These are phyloP conservation scores for Claviceps paspali DNA, from an alignment of 2,329 filamentous ascomycete species.

Conservation along the genomic window DNA sequence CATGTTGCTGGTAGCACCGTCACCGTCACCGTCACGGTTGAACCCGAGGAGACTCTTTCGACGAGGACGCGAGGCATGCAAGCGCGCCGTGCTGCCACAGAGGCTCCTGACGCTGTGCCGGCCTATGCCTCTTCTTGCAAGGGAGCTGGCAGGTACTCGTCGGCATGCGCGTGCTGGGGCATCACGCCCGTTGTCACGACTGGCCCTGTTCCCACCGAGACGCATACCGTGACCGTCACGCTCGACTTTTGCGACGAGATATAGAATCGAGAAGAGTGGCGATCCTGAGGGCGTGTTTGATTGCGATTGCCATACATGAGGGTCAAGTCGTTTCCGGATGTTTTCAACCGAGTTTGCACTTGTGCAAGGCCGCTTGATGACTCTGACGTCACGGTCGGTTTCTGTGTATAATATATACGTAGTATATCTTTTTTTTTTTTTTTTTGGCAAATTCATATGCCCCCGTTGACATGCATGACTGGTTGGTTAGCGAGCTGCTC, in stretches of 20 bases:
- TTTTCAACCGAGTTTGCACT: too few relatives aligned
- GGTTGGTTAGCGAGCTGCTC: too few relatives aligned
- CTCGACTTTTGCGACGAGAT: conserved; percentile 27
- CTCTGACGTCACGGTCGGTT: too few relatives aligned
- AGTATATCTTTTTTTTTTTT: too few relatives aligned
- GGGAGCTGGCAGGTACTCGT: conserved; percentile 20
- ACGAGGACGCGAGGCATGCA: conserved; percentile 15
- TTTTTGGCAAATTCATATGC: too few relatives aligned
- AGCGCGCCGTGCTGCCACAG: conserved; percentile 18
- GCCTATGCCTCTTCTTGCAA: conserved; percentile 25
- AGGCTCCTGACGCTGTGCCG: conserved; percentile 19
- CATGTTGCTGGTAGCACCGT: conserved; percentile 11
- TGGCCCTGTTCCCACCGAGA: conserved; percentile 23
- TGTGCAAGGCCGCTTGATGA: too few relatives aligned
- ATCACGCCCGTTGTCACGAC: conserved; percentile 24
- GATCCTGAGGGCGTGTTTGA: too few relatives aligned
- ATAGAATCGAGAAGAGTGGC: conserved; percentile 7
- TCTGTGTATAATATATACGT: too few relatives aligned
- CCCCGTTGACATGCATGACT: too few relatives aligned
- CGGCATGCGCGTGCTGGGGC: conserved; percentile 30
- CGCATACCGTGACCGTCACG: conserved; percentile 26
- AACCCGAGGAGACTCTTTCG: conserved; percentile 14
- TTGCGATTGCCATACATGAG: too few relatives aligned
- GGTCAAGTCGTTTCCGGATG: background rate
- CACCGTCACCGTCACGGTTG: conserved; percentile 25